Evolutionary conservation across 2,329 filamentous ascomycete species (phyloP).

Genomic region (Paradendryphiella salina): DNA sequence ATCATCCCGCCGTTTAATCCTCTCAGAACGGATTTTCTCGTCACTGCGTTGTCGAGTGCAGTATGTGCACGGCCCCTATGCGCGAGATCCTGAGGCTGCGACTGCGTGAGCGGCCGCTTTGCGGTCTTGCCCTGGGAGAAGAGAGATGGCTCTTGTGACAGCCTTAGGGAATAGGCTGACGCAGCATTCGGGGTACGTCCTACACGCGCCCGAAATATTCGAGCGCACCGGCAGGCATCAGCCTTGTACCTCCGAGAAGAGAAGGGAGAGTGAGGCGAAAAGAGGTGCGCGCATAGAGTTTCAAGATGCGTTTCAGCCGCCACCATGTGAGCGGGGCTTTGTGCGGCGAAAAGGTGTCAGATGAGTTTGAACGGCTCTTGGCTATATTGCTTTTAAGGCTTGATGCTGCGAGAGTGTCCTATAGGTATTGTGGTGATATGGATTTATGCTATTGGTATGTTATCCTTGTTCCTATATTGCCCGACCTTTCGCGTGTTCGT

Average conservation of each 20-base stretch:
- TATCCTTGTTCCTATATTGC: background rate
- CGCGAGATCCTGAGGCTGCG: background rate
- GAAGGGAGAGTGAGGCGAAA: background rate
- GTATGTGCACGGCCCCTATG: background rate
- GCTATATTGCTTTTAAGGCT: background rate
- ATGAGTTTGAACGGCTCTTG: constrained; percentile 4
- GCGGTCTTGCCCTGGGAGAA: background rate
- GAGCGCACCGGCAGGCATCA: background rate
- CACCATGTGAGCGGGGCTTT: constrained; percentile 2
- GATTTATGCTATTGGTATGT: background rate
- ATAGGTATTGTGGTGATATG: background rate
- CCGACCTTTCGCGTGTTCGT: background rate
- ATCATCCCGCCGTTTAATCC: background rate
- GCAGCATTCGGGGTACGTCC: no score
- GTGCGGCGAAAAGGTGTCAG: constrained; percentile 4
- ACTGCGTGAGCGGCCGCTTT: background rate
- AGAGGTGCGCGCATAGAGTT: background rate
- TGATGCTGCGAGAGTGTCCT: background rate
- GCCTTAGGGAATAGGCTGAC: background rate
- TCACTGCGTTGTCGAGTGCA: background rate
- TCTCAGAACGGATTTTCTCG: background rate
- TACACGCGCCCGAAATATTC: no score
- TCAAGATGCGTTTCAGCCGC: constrained; percentile 9
- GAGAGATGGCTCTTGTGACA: background rate
- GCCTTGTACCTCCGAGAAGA: background rate